Conservation (phyloP, 108 stramenopile species). For the Aureococcus anophagefferens region DNA sequence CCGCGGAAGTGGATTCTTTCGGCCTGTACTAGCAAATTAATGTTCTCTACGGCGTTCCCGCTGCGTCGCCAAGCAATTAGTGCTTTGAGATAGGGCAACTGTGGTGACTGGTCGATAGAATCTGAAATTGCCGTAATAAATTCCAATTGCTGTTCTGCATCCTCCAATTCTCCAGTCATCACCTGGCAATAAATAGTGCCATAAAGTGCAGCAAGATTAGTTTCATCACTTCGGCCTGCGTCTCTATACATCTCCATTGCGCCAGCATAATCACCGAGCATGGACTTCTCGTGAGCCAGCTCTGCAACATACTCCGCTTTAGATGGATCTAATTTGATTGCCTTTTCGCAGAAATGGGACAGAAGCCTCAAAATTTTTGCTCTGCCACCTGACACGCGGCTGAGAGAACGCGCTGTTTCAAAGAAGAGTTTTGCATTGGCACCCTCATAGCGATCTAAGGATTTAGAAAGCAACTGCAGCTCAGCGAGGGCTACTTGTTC, state of each 20-base stretch:
- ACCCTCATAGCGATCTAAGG: slow-evolving; percentile 26
- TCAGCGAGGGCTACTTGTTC: background rate
- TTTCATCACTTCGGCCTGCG: slow-evolving; percentile 33
- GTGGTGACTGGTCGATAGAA: slow-evolving; percentile 22
- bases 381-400: slow-evolving; percentile 26
- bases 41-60: slow-evolving; percentile 10
- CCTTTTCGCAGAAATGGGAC: slow-evolving; percentile 21
- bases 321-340: slow-evolving; percentile 10
- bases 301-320: slow-evolving; percentile 17
- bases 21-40: slow-evolving; percentile 24
- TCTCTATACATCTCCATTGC: slow-evolving; percentile 33
- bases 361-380: slow-evolving; percentile 25
- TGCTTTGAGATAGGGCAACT: slow-evolving; percentile 38
- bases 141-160: slow-evolving; percentile 53
- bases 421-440: slow-evolving; percentile 28
- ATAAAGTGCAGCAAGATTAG: slow-evolving; percentile 29
- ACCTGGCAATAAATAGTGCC: slow-evolving; percentile 47
- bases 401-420: slow-evolving; percentile 19
- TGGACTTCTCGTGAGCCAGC: slow-evolving; percentile 30
- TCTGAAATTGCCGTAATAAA: slow-evolving; percentile 45
- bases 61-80: slow-evolving; percentile 29
- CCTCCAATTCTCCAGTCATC: slow-evolving; percentile 31
- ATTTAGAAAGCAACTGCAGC: slow-evolving; percentile 19
- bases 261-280: slow-evolving; percentile 23
- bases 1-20: slow-evolving; percentile 12